A percentile compares a stretch with the other conserved stretches of the same genome.
phyloP scores from a whole-genome alignment of 495 filamentous ascomycete genomes.

The Hypoxylon lenormandii region DNA sequence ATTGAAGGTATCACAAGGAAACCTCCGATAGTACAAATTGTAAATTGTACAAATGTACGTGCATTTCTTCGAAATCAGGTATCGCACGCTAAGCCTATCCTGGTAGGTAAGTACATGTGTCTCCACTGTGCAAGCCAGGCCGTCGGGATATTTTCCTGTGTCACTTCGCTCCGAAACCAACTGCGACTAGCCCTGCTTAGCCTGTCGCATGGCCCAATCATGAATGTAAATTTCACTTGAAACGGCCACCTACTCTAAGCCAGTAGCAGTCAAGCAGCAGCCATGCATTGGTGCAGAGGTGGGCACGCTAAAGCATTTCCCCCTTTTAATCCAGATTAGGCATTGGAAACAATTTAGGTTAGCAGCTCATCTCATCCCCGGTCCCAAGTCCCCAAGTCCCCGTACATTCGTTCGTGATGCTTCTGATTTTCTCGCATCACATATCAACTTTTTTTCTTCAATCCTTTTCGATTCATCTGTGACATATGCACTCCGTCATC shows the following conservation, averaged over 20 bases:
- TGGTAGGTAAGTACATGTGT: slow-evolving; percentile 11
- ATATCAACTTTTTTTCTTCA: background rate
- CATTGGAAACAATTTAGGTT: slow-evolving; percentile 36
- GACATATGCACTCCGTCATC: slow-evolving; percentile 10
- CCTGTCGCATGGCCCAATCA: slow-evolving; percentile 35
- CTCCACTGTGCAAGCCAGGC: slow-evolving; percentile 27
- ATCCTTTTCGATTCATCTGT: slow-evolving; percentile 20
- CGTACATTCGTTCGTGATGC: slow-evolving; percentile 17
- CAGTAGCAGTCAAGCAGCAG: slow-evolving; percentile 9
- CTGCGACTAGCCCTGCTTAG: slow-evolving; percentile 35
- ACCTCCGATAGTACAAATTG: background rate
- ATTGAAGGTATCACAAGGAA: background rate
- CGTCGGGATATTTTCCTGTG: slow-evolving; percentile 45
- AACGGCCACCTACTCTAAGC: slow-evolving; percentile 33
- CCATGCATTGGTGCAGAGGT: background rate
- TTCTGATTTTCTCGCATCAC: slow-evolving; percentile 6
- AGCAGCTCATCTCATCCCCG: slow-evolving; percentile 28
- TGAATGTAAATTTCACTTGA: slow-evolving; percentile 39
- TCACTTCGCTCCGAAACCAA: slow-evolving; percentile 34
- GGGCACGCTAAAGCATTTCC: slow-evolving; percentile 9
- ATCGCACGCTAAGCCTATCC: slow-evolving; percentile 5
- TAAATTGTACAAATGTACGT: background rate
- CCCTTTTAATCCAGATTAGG: slow-evolving; percentile 22
- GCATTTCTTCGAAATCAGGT: slow-evolving; percentile 13
- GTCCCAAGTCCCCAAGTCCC: too few species aligned